These are phyloP conservation scores for Candida sanyaensis DNA, from an alignment of 1,139 yeast genomes.

Conservation along the genomic window DNA sequence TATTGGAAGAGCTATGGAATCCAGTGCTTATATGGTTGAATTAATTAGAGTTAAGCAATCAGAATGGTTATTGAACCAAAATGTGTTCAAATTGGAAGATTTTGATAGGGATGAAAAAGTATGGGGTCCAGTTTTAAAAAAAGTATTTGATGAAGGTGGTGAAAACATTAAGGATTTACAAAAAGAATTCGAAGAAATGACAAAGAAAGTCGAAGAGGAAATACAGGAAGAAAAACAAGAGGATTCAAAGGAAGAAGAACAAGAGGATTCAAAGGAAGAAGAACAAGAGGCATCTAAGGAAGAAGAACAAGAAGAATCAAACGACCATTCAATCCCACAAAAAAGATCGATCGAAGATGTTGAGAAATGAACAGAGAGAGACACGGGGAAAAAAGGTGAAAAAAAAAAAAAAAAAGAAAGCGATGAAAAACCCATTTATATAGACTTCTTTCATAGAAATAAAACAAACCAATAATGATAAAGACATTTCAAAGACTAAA, in stretches of 20 bases:
- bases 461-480: constrained; percentile 4
- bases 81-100: constrained; percentile 68
- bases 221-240: background rate
- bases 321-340: constrained; percentile 15
- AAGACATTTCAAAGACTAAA: constrained; percentile 4
- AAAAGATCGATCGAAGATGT: constrained; percentile 30
- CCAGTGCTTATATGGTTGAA: constrained; percentile 88
- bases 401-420: too few relatives aligned
- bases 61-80: constrained; percentile 74
- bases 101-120: constrained; percentile 59
- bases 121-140: constrained; percentile 67
- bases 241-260: background rate
- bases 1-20: constrained; percentile 76
- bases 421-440: background rate
- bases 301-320: background rate
- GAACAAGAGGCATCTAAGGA: background rate
- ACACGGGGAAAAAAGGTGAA: constrained; percentile 5
- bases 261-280: background rate
- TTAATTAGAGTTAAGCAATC: constrained; percentile 76
- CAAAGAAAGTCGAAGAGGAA: constrained; percentile 5
- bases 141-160: constrained; percentile 44
- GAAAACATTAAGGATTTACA: constrained; percentile 25
- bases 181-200: constrained; percentile 21
- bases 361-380: constrained; percentile 14
- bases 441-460: background rate